Percentiles rank a stretch among this genome's conserved stretches.
phyloP scores from a whole-genome alignment of 441 rosid species.

The Corymbia calophylla region DNA sequence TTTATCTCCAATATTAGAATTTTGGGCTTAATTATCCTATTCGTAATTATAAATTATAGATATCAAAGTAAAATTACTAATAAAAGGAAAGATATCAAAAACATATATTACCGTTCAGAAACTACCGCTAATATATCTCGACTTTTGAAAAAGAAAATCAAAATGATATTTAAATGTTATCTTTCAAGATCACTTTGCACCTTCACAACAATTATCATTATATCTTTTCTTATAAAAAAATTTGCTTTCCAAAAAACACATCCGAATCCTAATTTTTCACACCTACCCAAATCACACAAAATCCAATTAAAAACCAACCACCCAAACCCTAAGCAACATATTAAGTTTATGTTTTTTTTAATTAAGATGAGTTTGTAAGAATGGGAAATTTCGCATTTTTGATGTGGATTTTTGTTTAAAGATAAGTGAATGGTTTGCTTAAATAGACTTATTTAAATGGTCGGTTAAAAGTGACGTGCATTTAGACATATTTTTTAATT shows the following conservation, averaged over 20 bases:
- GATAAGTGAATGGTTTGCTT: fast-evolving
- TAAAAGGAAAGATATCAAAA: too few species aligned
- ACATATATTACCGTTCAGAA: fast-evolving
- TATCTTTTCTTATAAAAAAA: fast-evolving
- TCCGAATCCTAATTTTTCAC: not conserved
- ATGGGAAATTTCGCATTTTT: not conserved
- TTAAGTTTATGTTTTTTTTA: too few species aligned
- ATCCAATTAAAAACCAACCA: not conserved
- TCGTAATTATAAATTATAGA: not conserved
- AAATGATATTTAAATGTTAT: too few species aligned
- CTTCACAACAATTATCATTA: not conserved
- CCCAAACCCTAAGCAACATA: not conserved
- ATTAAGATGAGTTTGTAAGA: not conserved
- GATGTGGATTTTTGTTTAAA: not conserved
- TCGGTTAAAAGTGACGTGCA: not conserved
- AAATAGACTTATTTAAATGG: not conserved
- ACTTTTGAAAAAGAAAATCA: fast-evolving
- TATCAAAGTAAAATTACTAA: not conserved
- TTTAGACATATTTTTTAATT: not conserved
- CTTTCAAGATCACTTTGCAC: too few species aligned
- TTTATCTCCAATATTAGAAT: not conserved
- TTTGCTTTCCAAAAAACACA: too few species aligned
- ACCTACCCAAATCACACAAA: fast-evolving
- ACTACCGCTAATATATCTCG: not conserved
- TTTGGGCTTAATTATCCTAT: not conserved